Conservation (phyloP, 2,329 filamentous ascomycete species). For the Fusarium hostae region DNA sequence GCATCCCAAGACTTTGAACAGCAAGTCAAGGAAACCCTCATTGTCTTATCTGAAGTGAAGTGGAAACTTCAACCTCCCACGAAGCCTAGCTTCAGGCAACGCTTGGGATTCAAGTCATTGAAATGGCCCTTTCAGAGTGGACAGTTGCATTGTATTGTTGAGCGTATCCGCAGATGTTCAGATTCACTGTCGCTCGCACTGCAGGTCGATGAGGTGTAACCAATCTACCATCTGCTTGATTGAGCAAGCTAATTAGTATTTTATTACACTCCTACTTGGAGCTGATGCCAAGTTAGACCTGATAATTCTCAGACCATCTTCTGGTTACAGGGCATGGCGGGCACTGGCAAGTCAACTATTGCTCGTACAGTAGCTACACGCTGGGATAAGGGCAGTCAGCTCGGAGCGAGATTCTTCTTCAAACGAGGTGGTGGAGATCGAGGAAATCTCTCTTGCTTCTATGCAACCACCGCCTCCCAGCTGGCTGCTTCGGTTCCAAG, state of each 20-base stretch:
- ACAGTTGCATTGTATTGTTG: conserved; percentile 36
- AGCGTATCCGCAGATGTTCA: conserved; percentile 44
- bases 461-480: conserved; percentile 54
- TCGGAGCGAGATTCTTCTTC: conserved; percentile 1
- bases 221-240: no score
- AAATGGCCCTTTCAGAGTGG: conserved; percentile 50
- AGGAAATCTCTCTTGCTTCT: conserved; percentile 39
- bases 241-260: background rate
- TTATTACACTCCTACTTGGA: background rate
- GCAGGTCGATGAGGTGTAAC: conserved; percentile 50
- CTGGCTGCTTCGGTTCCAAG: conserved; percentile 29
- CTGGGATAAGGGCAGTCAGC: background rate
- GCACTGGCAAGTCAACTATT: conserved; percentile 6
- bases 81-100: conserved; percentile 45
- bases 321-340: conserved; percentile 4
- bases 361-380: background rate
- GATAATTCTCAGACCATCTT: background rate
- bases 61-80: background rate
- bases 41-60: background rate
- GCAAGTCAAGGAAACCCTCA: background rate
- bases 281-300: background rate
- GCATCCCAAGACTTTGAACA: background rate
- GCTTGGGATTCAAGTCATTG: conserved; percentile 48
- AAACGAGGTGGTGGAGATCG: background rate
- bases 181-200: conserved; percentile 46